phyloP scores from a whole-genome alignment of 805 yeast genomes.

The Myxozyma kluyveri region DNA sequence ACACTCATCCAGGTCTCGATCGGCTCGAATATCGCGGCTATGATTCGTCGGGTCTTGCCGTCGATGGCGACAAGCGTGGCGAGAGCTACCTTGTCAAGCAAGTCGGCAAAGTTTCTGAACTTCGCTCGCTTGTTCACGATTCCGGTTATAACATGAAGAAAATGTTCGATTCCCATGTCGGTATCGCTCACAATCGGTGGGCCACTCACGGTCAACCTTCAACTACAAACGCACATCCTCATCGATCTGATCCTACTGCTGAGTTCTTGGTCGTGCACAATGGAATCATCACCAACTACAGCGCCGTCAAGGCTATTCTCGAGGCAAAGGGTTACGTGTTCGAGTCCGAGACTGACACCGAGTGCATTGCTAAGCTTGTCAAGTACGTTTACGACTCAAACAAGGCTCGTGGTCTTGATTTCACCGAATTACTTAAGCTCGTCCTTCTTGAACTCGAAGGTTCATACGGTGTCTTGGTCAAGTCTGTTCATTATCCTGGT shows the following conservation, averaged over 20 bases:
- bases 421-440: slow-evolving; percentile 87
- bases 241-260: slow-evolving; percentile 74
- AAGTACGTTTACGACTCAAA: slow-evolving; percentile 86
- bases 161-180: slow-evolving; percentile 79
- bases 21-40: slow-evolving; percentile 97
- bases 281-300: slow-evolving; percentile 95
- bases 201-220: slow-evolving; percentile 98
- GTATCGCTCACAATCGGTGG: slow-evolving; percentile 99
- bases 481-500: slow-evolving; percentile 87
- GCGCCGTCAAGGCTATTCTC: slow-evolving; percentile 83
- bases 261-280: slow-evolving; percentile 94
- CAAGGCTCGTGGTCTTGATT: slow-evolving; percentile 71
- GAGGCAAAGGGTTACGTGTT: slow-evolving; percentile 74
- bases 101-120: slow-evolving; percentile 85
- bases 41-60: slow-evolving; percentile 94
- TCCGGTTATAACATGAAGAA: slow-evolving; percentile 56
- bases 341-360: slow-evolving; percentile 95
- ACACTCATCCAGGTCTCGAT: slow-evolving; percentile 41
- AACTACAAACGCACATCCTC: slow-evolving; percentile 89
- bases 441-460: slow-evolving; percentile 93
- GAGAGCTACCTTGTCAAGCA: slow-evolving; percentile 74
- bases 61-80: slow-evolving; percentile 79
- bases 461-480: slow-evolving; percentile 92
- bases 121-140: slow-evolving; percentile 57
- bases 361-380: slow-evolving; percentile 93